Base-by-base conservation (phyloP, 139 green algal species). In the Dunaliella primolecta region DNA sequence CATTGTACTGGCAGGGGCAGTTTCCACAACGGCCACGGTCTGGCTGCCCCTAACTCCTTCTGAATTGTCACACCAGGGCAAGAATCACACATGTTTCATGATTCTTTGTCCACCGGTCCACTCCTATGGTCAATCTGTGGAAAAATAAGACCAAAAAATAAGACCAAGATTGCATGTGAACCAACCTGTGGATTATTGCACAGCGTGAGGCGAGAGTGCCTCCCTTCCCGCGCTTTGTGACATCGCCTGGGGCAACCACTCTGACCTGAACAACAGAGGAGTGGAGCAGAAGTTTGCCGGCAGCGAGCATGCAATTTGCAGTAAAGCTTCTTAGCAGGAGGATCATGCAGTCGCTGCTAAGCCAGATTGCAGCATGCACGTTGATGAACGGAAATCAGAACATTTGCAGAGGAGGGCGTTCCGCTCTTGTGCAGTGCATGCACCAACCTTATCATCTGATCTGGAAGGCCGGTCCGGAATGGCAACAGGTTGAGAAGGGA, bases 81-180 rank as follows among this genome's bases (percentile, higher is more conserved):
- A n/a, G n/a, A n/a, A n/a, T n/a, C 46, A 25, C 15, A 15, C 46
- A 25, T 64, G 46, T n/a, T 64, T 64, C 46, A 64, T 7, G 46
- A 7, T 25, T 25, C 46, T 25, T 64, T 64, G 15, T 15, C 7
- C 46, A 64, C 7, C 15, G 15, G 46, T 25, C 46, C 46, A 25
- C 7, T 7, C 15, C 46, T 25, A 15, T 64, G 46, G 46, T 15
- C 46, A 64, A 15, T 15, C 46, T 64, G n/a, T n/a, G n/a, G n/a
- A n/a, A n/a, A n/a, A 7, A 64, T 64, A 64, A 25, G 46, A 25
- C 15, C 46, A 64, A 64, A 32, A 33, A 36, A 3, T 24, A 20
- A 85, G 81, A 83, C 89, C 83, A 96, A 93, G 29, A 80, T 11
- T 80, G n/a, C 31, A 96, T 96, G 88, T 98, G 94, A 37, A 90